phyloP scores from a whole-genome alignment of 495 filamentous ascomycete species.

The Annulohypoxylon maeteangense region DNA sequence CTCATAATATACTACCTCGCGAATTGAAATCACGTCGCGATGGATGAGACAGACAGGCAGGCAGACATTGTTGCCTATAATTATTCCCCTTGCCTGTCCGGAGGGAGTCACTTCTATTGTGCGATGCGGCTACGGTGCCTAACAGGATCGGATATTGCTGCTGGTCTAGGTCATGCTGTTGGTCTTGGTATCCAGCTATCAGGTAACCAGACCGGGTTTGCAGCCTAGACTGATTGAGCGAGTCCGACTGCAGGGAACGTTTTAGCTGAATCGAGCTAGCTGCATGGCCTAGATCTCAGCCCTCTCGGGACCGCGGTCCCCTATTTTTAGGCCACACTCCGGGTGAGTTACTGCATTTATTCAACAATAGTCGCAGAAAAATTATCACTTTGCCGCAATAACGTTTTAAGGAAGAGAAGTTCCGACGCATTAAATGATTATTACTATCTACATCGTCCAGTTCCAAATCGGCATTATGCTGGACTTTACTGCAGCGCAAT shows the following conservation, averaged over 20 bases:
- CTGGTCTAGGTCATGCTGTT: background rate
- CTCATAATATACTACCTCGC: conserved; percentile 15
- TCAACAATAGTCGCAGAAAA: background rate
- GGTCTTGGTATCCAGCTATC: background rate
- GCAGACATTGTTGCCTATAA: conserved; percentile 20
- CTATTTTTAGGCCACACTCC: background rate
- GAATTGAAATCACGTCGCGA: background rate
- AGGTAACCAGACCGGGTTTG: background rate
- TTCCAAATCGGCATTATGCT: background rate
- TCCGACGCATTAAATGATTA: background rate
- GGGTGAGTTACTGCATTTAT: background rate
- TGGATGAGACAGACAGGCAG: background rate
- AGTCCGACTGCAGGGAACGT: background rate
- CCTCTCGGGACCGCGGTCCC: background rate
- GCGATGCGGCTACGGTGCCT: background rate
- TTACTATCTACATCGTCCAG: background rate
- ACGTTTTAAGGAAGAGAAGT: background rate
- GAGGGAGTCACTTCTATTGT: background rate
- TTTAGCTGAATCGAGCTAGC: background rate
- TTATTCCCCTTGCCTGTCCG: background rate
- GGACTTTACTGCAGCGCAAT: background rate
- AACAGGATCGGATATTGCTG: background rate
- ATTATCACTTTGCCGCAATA: background rate
- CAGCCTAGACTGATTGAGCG: conserved; percentile 6
- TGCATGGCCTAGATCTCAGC: background rate